A percentile compares a stretch with the other conserved stretches of the same genome.
Evolutionary conservation across 2,329 filamentous ascomycete genomes (phyloP).

Genomic region (Ophiosphaerella narmari): DNA sequence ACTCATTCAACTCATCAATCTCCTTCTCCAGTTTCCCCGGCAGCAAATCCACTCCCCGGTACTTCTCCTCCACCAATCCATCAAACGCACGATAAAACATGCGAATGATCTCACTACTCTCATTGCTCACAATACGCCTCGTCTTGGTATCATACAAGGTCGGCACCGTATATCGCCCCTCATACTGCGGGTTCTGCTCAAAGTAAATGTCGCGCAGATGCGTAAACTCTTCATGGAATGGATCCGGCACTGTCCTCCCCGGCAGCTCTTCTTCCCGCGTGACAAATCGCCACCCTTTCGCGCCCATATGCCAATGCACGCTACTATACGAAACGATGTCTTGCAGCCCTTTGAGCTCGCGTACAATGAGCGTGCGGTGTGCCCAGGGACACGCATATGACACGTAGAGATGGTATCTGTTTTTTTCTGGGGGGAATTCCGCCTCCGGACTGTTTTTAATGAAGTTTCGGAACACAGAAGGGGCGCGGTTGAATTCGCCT

Average conservation of each 20-base stretch:
- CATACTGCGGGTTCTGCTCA: slow-evolving; percentile 70
- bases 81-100: slow-evolving; percentile 88
- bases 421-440: slow-evolving; percentile 82
- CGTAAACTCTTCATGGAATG: slow-evolving; percentile 69
- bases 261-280: slow-evolving; percentile 65
- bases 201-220: slow-evolving; percentile 83
- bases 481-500: slow-evolving; percentile 91
- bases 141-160: slow-evolving; percentile 80
- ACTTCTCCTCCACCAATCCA: slow-evolving; percentile 51
- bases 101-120: slow-evolving; percentile 88
- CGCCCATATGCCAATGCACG: slow-evolving; percentile 91
- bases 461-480: slow-evolving; percentile 79
- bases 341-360: slow-evolving; percentile 89
- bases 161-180: slow-evolving; percentile 84
- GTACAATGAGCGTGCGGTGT: slow-evolving; percentile 82
- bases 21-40: slow-evolving; percentile 50
- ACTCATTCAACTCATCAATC: slow-evolving; percentile 57
- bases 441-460: slow-evolving; percentile 74
- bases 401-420: slow-evolving; percentile 91
- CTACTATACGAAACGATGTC: slow-evolving; percentile 77
- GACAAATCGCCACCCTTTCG: slow-evolving; percentile 81
- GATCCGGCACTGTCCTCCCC: slow-evolving; percentile 63
- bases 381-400: slow-evolving; percentile 96
- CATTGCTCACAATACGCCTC: slow-evolving; percentile 83
- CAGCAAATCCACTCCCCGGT: slow-evolving; percentile 51